Conservation (phyloP, 2,329 filamentous ascomycete species). For the Arthrobotrys conoides region DNA sequence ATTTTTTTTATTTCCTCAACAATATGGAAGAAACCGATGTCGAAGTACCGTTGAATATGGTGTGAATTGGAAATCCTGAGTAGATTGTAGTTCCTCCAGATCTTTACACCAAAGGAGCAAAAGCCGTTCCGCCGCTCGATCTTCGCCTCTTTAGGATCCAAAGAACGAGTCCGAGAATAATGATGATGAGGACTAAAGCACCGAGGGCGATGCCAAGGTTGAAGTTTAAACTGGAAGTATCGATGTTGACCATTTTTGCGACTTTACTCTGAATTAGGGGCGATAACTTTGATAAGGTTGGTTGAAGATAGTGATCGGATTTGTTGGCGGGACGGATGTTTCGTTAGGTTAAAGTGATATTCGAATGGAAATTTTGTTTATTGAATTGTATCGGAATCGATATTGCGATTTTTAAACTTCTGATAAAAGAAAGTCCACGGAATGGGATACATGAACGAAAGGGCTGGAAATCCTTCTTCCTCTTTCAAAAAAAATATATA, state of each 20-base stretch:
- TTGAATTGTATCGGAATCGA: not conserved
- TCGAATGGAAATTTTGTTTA: not conserved
- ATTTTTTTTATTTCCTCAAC: not conserved
- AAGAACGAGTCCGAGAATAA: constrained; percentile 30
- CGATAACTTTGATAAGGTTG: not conserved
- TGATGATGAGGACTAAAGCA: constrained; percentile 26
- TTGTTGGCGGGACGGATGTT: not conserved
- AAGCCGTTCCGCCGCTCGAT: constrained; percentile 21
- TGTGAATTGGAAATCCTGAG: too few relatives aligned
- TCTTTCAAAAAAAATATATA: too few relatives aligned
- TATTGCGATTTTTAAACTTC: not conserved
- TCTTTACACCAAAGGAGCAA: constrained; percentile 33
- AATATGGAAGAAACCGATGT: constrained; percentile 7
- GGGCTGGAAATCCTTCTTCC: constrained; percentile 7
- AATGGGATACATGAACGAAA: constrained; percentile 5
- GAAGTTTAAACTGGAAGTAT: constrained; percentile 31
- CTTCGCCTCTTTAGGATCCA: constrained; percentile 27
- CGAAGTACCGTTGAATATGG: not conserved
- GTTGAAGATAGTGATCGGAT: not conserved
- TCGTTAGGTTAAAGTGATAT: not conserved
- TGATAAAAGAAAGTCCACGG: not conserved
- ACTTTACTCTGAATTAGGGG: too few relatives aligned
- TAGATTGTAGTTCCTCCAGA: too few relatives aligned
- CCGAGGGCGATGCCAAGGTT: constrained; percentile 35
- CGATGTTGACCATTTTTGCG: constrained; percentile 27